Conservation (phyloP, 2,329 filamentous ascomycete species). For the Aspergillus terreus region DNA sequence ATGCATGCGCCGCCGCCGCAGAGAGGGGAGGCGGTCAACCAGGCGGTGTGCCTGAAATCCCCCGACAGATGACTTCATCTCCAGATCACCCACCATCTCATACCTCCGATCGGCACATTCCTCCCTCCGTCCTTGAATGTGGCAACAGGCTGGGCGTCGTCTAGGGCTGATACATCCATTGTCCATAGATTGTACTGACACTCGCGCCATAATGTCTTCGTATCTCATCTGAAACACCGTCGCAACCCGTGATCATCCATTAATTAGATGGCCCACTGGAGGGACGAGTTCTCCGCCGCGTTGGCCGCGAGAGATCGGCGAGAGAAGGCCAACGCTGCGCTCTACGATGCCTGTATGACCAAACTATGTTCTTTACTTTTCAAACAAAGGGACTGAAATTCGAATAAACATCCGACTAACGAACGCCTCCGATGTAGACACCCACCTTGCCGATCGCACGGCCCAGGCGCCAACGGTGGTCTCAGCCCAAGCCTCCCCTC, state of each 20-base stretch:
- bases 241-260: slow-evolving; percentile 11
- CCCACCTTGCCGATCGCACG: slow-evolving; percentile 64
- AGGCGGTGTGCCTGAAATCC: slow-evolving; percentile 1
- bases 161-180: background rate
- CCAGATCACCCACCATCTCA: background rate
- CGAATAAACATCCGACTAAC: background rate
- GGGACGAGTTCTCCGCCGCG: slow-evolving; percentile 73
- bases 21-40: slow-evolving; percentile 15
- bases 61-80: background rate
- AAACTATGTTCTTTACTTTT: no score
- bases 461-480: slow-evolving; percentile 39
- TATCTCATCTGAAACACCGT: slow-evolving; percentile 3
- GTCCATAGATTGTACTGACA: background rate
- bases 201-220: slow-evolving; percentile 8
- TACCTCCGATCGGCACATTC: background rate
- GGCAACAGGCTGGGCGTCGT: background rate
- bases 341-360: slow-evolving; percentile 73
- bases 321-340: slow-evolving; percentile 61
- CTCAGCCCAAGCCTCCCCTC: slow-evolving; percentile 18
- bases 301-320: slow-evolving; percentile 68
- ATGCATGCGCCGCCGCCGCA: slow-evolving; percentile 30
- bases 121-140: background rate
- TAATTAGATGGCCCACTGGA: slow-evolving; percentile 63
- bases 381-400: background rate
- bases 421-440: slow-evolving; percentile 46